Evolutionary conservation across 331 rosid genomes (phyloP), one percentile per base, ranked within the genome.

Genomic region (Cydonia oblonga): DNA sequence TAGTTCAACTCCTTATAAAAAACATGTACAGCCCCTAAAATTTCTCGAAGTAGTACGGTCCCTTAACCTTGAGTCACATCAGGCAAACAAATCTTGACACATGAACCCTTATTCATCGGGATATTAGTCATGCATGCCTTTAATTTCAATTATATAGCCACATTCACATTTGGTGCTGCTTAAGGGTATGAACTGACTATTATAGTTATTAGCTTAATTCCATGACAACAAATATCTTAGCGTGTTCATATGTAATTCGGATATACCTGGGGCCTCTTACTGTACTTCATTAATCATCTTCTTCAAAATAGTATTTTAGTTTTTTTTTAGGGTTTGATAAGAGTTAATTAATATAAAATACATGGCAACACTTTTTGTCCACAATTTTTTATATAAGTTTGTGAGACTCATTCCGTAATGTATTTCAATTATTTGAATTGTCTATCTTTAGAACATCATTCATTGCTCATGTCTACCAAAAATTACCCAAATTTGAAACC

Each of bases 121-220:
- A 6, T 22, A 22, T 56, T 11, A 20, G 62, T 56, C 61, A 22
- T 56, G 61, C 7, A 4, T 29, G 44, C 16, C 44, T 29, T 62
- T 24, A 29, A 69, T 52, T 46, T 51, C 63, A 11, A 49, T 52
- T 38, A 38, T 38, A 15, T 52, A 33, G 20, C 12, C 56, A 20
- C 73, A 30, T 53, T 69, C 49, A 69, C 73, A 69, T 51, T 69
- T 52, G 28, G 13, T n/a, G n/a, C n/a, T n/a, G n/a, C n/a, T n/a
- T n/a, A n/a, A n/a, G n/a, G n/a, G n/a, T n/a, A n/a, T n/a, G n/a
- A n/a, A n/a, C n/a, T n/a, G n/a, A n/a, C n/a, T n/a, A n/a, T n/a
- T n/a, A n/a, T n/a, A n/a, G n/a, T n/a, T n/a, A n/a, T n/a, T n/a
- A n/a, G 3, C 62, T 13, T 57, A 57, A 57, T 57, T 57, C 18